These are phyloP conservation scores for Xylaria sp. DNA, from an alignment of 2,329 filamentous ascomycete species.

Conservation along the genomic window DNA sequence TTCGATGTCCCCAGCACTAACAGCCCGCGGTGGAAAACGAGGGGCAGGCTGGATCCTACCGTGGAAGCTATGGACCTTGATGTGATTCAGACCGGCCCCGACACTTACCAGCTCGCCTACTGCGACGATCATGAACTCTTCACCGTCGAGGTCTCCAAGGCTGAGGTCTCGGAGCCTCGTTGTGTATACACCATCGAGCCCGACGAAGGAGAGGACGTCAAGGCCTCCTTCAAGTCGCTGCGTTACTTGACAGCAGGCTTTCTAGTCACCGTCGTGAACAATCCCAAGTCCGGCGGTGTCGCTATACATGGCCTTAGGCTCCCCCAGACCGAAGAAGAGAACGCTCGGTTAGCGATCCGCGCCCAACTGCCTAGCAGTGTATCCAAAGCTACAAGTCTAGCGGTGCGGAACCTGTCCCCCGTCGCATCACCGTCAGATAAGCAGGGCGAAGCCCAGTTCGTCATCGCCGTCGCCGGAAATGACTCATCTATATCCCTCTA, in stretches of 20 bases:
- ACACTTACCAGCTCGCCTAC: constrained; percentile 78
- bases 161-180: constrained; percentile 57
- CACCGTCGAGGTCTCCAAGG: constrained; percentile 63
- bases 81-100: constrained; percentile 69
- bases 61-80: constrained; percentile 76
- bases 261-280: constrained; percentile 66
- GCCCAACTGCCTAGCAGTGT: constrained; percentile 72
- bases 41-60: constrained; percentile 61
- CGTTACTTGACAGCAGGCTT: constrained; percentile 69
- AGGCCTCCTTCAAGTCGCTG: constrained; percentile 66
- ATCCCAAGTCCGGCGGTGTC: constrained; percentile 67
- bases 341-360: constrained; percentile 62
- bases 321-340: constrained; percentile 53
- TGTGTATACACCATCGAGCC: constrained; percentile 67
- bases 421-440: constrained; percentile 60
- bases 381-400: constrained; percentile 80
- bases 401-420: constrained; percentile 75
- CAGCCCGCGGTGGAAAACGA: constrained; percentile 61
- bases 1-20: constrained; percentile 73
- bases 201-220: constrained; percentile 55
- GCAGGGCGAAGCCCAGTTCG: constrained; percentile 76
- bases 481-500: constrained; percentile 82
- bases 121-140: constrained; percentile 81
- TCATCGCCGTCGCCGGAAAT: constrained; percentile 81
- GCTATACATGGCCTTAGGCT: constrained; percentile 67